These are phyloP conservation scores for Carex kokanica DNA, from an alignment of 176 grass and related monocot genomes.

Conservation along the genomic window DNA sequence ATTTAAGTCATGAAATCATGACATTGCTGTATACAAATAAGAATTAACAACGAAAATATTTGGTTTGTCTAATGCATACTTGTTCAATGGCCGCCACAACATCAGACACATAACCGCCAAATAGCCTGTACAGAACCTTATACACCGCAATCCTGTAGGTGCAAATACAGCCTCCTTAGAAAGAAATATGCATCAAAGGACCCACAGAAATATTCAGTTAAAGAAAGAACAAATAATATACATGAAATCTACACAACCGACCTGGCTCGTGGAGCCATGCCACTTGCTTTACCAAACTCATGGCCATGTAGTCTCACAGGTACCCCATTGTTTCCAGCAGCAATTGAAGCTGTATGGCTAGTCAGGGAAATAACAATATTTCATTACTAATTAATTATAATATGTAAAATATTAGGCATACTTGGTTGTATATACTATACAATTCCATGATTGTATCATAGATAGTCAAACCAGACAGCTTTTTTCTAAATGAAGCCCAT, in stretches of 20 bases:
- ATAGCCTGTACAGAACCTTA: constrained; percentile 97
- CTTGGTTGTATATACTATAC: constrained; percentile 6
- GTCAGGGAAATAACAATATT: constrained; percentile 23
- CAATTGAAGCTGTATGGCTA: constrained; percentile 96
- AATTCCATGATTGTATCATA: not conserved
- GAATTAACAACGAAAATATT: not conserved
- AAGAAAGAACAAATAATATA: constrained; percentile 5
- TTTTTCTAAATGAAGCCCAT: not conserved
- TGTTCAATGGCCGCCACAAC: constrained; percentile 98
- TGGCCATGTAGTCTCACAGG: constrained; percentile 87
- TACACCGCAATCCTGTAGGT: constrained; percentile 84
- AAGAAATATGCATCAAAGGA: not conserved
- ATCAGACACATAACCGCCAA: constrained; percentile 96
- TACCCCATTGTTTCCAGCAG: constrained; percentile 96
- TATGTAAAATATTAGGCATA: not conserved
- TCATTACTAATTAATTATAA: constrained; percentile 27
- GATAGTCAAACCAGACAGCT: not conserved
- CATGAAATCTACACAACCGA: constrained; percentile 25
- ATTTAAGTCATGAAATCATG: not conserved
- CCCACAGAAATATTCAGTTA: constrained; percentile 5
- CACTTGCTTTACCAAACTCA: constrained; percentile 96
- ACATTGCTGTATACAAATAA: constrained; percentile 2
- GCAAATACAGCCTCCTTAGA: constrained; percentile 21
- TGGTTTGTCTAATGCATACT: constrained; percentile 36
- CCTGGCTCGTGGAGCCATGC: constrained; percentile 98